Evolutionary conservation across 2,329 filamentous ascomycete species (phyloP).

Genomic region (Pseudogymnoascus sp.): DNA sequence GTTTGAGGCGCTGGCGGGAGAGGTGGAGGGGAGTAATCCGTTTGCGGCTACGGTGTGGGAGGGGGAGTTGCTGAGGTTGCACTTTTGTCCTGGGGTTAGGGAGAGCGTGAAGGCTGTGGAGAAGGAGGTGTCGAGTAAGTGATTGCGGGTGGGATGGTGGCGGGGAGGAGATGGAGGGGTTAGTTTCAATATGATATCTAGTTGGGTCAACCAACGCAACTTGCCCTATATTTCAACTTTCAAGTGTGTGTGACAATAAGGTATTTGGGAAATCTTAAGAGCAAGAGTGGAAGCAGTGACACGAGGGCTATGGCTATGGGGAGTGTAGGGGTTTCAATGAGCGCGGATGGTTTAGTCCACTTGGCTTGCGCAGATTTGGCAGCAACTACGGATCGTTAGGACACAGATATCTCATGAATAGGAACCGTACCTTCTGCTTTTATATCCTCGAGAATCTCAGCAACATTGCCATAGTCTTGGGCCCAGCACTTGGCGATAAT

Average conservation of each 20-base stretch:
- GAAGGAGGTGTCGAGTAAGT: slow-evolving; percentile 39
- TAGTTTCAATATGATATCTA: background rate
- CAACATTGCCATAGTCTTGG: background rate
- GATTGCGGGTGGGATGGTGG: background rate
- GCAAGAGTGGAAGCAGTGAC: background rate
- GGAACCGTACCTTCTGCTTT: background rate
- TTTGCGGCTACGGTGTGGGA: slow-evolving; percentile 91
- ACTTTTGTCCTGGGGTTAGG: slow-evolving; percentile 80
- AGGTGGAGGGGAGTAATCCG: slow-evolving; percentile 80
- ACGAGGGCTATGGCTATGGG: background rate
- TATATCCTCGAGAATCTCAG: background rate
- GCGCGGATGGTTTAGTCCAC: background rate
- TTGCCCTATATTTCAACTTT: background rate
- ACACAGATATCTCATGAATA: background rate
- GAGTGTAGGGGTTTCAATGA: background rate
- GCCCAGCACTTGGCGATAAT: background rate
- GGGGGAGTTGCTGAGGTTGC: slow-evolving; percentile 73
- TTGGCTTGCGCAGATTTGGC: background rate
- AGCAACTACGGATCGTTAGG: background rate
- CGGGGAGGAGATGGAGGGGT: background rate
- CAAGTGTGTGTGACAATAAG: background rate
- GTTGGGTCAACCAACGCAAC: background rate
- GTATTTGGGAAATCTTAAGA: background rate
- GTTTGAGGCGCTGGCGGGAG: slow-evolving; percentile 65
- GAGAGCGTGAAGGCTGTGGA: slow-evolving; percentile 65